These are phyloP conservation scores for Pseudocercospora cruenta DNA, from an alignment of 2,329 filamentous ascomycete species.

Conservation along the genomic window DNA sequence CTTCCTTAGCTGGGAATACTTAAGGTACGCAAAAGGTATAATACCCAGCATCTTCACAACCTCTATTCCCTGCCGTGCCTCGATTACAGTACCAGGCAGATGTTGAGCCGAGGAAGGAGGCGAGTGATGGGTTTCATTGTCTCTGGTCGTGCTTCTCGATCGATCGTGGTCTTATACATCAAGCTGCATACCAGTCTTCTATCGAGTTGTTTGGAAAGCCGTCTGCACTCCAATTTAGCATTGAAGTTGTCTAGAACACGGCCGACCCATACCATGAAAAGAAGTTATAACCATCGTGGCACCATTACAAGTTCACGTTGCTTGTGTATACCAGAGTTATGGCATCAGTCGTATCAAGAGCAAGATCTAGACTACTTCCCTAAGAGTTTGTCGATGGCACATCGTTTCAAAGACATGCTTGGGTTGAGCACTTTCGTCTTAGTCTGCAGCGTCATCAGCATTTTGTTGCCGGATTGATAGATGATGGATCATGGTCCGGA, in stretches of 20 bases:
- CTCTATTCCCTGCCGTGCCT: neutral
- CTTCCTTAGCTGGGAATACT: neutral
- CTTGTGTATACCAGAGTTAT: neutral
- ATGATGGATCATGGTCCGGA: neutral
- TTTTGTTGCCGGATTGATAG: neutral
- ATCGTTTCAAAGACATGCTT: neutral
- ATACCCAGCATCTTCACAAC: neutral
- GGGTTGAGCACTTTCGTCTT: neutral
- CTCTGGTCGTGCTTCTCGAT: too few species aligned
- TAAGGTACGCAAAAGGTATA: conserved; percentile 4
- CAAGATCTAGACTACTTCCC: neutral
- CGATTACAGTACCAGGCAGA: neutral
- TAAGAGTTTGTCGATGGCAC: neutral
- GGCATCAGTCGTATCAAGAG: neutral
- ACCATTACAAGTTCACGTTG: too few species aligned
- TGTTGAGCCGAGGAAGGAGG: neutral
- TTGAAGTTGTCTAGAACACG: neutral
- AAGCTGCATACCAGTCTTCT: neutral
- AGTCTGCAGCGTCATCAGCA: neutral
- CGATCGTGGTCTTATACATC: too few species aligned
- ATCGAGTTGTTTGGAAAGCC: neutral
- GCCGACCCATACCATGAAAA: neutral
- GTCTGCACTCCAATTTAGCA: neutral
- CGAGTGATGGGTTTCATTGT: neutral
- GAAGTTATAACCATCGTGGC: neutral